Conservation (phyloP, 2,329 filamentous ascomycete genomes). For the Sporothrix phasma region DNA sequence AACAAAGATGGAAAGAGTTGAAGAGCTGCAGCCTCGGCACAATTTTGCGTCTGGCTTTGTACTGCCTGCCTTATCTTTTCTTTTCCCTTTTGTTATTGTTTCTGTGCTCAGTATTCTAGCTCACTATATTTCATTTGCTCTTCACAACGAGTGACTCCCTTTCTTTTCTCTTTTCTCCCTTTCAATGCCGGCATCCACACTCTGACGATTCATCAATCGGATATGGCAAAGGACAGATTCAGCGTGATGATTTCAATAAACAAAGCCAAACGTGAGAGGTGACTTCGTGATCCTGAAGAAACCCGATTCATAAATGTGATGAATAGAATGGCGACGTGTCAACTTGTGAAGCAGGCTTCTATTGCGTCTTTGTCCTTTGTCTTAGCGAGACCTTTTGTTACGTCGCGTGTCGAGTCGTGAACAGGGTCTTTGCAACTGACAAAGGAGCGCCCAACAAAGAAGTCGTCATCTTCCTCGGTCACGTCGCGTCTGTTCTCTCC, state of each 20-base stretch:
- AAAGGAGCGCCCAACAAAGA: neutral
- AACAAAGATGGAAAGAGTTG: neutral
- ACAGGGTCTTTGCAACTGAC: neutral
- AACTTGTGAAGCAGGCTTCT: neutral
- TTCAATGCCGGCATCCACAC: neutral
- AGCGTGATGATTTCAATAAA: neutral
- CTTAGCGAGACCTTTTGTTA: neutral
- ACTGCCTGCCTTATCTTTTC: too few species aligned
- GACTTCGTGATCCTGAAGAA: too few species aligned
- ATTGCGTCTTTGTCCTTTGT: neutral
- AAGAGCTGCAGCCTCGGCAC: neutral
- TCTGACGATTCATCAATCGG: neutral
- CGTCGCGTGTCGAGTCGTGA: neutral
- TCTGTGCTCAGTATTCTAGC: too few species aligned
- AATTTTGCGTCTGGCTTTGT: neutral
- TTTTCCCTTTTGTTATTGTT: neutral
- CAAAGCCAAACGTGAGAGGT: slow-evolving; percentile 1
- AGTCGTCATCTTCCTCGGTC: neutral
- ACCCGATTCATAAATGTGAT: too few species aligned
- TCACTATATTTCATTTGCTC: neutral
- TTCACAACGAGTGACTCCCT: neutral
- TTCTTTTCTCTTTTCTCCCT: neutral
- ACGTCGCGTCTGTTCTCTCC: neutral
- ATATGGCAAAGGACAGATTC: slow-evolving; percentile 4
- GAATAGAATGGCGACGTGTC: too few species aligned